Evolutionary conservation across 805 yeast species (phyloP).

Genomic region (Phaffomyces opuntiae): DNA sequence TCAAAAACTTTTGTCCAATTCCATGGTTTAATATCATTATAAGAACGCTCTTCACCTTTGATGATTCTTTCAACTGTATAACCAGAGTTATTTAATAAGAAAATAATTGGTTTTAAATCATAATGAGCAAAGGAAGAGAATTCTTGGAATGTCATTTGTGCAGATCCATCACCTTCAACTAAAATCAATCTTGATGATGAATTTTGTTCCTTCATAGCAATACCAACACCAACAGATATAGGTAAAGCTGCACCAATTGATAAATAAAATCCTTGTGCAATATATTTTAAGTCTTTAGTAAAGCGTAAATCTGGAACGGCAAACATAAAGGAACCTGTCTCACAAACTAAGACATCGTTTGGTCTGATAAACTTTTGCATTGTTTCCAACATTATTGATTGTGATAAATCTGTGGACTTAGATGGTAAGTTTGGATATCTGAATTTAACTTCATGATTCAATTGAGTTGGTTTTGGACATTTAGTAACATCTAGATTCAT

Average conservation of each 20-base stretch:
- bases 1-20: conserved; percentile 65
- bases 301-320: conserved; percentile 63
- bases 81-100: conserved; percentile 78
- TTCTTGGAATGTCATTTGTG: conserved; percentile 92
- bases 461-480: conserved; percentile 14
- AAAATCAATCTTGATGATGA: conserved; percentile 53
- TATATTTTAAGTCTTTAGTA: conserved; percentile 42
- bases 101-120: conserved; percentile 57
- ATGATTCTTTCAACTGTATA: conserved; percentile 87
- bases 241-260: conserved; percentile 90
- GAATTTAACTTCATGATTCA: conserved; percentile 13
- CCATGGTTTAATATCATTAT: conserved; percentile 87
- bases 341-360: conserved; percentile 68
- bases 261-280: conserved; percentile 70
- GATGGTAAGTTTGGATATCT: conserved; percentile 22
- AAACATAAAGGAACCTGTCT: conserved; percentile 80
- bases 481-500: conserved; percentile 26
- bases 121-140: conserved; percentile 55
- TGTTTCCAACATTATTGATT: conserved; percentile 35
- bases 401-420: conserved; percentile 33
- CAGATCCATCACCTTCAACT: conserved; percentile 89
- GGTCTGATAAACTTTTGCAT: conserved; percentile 42
- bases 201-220: conserved; percentile 56
- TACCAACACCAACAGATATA: conserved; percentile 73
- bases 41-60: conserved; percentile 66